These are phyloP conservation scores for Talaromyces sp. DNA, from an alignment of 2,329 filamentous ascomycete species.

Conservation along the genomic window DNA sequence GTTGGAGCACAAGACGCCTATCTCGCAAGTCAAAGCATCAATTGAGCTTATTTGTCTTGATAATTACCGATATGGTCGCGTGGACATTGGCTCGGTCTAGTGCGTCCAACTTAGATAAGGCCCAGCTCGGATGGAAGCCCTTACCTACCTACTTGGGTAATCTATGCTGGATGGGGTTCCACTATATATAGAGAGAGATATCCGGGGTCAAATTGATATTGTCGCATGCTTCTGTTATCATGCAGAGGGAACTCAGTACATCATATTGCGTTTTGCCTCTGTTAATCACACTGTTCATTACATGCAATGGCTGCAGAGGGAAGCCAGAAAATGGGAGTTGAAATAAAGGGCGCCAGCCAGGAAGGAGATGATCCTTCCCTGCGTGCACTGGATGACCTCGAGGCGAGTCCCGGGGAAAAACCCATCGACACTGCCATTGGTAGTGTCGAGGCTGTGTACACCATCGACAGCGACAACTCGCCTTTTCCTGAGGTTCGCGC, in stretches of 20 bases:
- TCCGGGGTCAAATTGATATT: background rate
- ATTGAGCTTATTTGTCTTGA: background rate
- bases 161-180: background rate
- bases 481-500: slow-evolving; percentile 21
- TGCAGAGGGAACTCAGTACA: background rate
- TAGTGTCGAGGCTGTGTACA: slow-evolving; percentile 22
- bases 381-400: slow-evolving; percentile 7
- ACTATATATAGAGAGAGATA: background rate
- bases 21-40: background rate
- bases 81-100: background rate
- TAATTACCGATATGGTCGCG: no score
- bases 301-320: background rate
- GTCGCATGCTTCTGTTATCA: background rate
- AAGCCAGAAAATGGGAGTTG: background rate
- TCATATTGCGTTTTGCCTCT: background rate
- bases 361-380: background rate
- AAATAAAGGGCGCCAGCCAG: background rate
- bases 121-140: background rate
- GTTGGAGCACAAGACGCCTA: background rate
- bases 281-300: background rate
- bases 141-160: background rate
- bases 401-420: slow-evolving; percentile 20
- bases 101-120: background rate
- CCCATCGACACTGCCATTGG: slow-evolving; percentile 24
- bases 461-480: slow-evolving; percentile 19